Conservation (phyloP, 2,329 filamentous ascomycete genomes). For the Cladosporium sp. region DNA sequence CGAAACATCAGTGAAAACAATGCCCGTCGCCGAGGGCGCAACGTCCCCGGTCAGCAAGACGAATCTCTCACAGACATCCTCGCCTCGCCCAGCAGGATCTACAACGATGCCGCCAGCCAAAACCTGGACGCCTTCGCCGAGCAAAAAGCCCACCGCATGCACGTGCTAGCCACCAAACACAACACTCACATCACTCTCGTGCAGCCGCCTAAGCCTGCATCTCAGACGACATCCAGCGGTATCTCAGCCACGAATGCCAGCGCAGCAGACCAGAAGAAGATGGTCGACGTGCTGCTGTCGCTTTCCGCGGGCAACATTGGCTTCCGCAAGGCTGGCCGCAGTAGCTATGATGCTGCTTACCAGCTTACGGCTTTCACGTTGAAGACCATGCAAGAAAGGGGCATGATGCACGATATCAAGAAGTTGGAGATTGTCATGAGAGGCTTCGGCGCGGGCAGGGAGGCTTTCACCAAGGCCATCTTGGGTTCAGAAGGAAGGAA, state of each 20-base stretch:
- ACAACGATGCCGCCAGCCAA: not conserved
- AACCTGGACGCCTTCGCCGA: constrained; percentile 9
- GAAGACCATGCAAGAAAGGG: constrained; percentile 76
- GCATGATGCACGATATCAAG: constrained; percentile 70
- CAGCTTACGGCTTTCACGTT: constrained; percentile 82
- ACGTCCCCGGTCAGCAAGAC: not conserved
- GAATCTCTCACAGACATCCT: not conserved
- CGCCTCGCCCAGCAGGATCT: not conserved
- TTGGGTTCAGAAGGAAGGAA: constrained; percentile 78
- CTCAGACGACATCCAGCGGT: constrained; percentile 23
- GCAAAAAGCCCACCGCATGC: constrained; percentile 67
- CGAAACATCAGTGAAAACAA: constrained; percentile 5
- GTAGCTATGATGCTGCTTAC: constrained; percentile 86
- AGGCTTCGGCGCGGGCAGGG: constrained; percentile 81
- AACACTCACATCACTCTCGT: constrained; percentile 93
- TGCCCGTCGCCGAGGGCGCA: not conserved
- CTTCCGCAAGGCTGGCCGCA: constrained; percentile 77
- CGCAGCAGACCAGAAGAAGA: constrained; percentile 49
- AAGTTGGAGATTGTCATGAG: constrained; percentile 75
- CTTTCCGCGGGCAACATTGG: constrained; percentile 83
- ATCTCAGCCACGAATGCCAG: constrained; percentile 24
- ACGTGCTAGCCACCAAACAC: constrained; percentile 83
- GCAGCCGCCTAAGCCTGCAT: constrained; percentile 50
- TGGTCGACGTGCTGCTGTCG: constrained; percentile 66
- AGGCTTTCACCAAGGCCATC: constrained; percentile 85